A percentile compares a stretch with the other conserved stretches of the same genome.
Conservation (phyloP, 2,329 filamentous ascomycete species). For the Curvularia eragrostidis region DNA sequence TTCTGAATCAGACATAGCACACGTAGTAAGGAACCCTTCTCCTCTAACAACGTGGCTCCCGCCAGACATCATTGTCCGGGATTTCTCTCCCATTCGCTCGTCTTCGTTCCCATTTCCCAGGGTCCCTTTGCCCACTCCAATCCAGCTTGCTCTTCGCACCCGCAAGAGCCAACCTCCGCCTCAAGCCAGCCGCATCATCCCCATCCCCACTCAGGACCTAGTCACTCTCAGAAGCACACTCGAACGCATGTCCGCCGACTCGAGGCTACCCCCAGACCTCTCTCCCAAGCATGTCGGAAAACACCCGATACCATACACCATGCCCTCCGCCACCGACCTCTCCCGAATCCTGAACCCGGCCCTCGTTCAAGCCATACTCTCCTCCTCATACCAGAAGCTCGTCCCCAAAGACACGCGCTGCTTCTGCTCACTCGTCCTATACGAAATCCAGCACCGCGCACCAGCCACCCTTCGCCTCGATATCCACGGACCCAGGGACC, state of each 20-base stretch:
- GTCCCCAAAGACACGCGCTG: background rate
- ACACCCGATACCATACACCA: background rate
- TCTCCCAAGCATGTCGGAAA: background rate
- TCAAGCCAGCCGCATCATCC: no score
- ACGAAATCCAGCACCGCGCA: background rate
- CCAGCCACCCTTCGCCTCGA: background rate
- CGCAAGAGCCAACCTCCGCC: background rate
- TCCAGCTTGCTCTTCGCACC: background rate
- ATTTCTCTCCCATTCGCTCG: background rate
- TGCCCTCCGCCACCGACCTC: background rate
- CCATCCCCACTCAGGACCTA: background rate
- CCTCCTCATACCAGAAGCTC: background rate
- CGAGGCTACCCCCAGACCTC: background rate
- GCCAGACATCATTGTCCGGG: background rate
- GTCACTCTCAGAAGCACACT: background rate
- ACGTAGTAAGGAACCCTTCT: background rate
- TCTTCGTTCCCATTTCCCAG: background rate
- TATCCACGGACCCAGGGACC: background rate
- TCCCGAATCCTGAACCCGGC: background rate
- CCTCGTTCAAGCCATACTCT: background rate
- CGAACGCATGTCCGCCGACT: background rate
- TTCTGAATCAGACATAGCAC: background rate
- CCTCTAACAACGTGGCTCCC: background rate
- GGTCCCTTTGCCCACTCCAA: background rate
- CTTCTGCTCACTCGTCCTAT: slow-evolving; percentile 8